Evolutionary conservation across 2,329 filamentous ascomycete species (phyloP).

Genomic region (Colletotrichum incanum): DNA sequence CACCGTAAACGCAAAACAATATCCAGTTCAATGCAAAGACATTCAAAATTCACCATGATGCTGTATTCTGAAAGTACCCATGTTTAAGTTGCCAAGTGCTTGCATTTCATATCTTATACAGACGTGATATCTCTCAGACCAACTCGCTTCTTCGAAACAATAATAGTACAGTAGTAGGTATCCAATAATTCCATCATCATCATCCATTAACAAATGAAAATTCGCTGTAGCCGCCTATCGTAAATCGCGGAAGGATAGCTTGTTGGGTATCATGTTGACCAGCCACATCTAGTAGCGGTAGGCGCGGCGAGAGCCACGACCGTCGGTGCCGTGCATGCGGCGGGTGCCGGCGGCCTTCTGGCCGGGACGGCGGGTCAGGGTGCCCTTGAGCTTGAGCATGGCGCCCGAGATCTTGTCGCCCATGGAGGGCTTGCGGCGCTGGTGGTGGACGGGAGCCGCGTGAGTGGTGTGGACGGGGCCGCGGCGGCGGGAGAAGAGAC

Average conservation of each 20-base stretch:
- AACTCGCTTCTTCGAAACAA: slow-evolving; percentile 12
- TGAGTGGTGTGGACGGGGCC: slow-evolving; percentile 36
- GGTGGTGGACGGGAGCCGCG: slow-evolving; percentile 67
- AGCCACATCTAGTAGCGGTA: slow-evolving; percentile 43
- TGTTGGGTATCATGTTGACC: background rate
- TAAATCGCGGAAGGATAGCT: background rate
- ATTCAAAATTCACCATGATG: background rate
- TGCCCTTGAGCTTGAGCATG: slow-evolving; percentile 80
- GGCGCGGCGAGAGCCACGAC: slow-evolving; percentile 67
- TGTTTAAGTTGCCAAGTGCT: background rate
- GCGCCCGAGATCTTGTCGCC: slow-evolving; percentile 86
- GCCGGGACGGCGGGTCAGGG: slow-evolving; percentile 77
- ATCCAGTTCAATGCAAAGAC: background rate
- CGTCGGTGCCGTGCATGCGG: slow-evolving; percentile 82
- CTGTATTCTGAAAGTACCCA: background rate
- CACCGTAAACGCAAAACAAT: background rate
- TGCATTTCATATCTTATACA: slow-evolving; percentile 25
- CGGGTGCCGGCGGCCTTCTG: slow-evolving; percentile 79
- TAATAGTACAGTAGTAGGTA: slow-evolving; percentile 32
- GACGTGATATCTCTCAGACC: slow-evolving; percentile 34
- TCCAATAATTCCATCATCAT: slow-evolving; percentile 17
- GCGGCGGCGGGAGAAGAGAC: slow-evolving; percentile 58
- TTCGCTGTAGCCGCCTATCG: background rate
- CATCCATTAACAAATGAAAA: slow-evolving; percentile 18
- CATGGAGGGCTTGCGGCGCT: slow-evolving; percentile 77